Conservation (phyloP, 441 rosid genomes). For the Mallotus repandus region DNA sequence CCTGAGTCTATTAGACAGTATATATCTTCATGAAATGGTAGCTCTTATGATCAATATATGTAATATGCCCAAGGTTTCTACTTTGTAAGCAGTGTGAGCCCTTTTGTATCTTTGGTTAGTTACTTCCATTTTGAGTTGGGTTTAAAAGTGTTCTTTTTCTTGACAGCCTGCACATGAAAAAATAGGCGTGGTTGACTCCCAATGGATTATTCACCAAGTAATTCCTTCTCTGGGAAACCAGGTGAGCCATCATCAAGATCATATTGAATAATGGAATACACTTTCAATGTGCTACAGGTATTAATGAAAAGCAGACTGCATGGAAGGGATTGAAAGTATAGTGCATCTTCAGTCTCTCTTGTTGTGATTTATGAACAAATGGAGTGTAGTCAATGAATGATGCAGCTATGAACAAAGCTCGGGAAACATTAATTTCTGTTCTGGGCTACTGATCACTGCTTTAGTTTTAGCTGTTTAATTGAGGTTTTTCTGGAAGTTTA, state of each 20-base stretch:
- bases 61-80: background rate
- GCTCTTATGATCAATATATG: background rate
- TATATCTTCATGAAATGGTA: background rate
- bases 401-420: too few species aligned
- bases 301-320: background rate
- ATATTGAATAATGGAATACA: background rate
- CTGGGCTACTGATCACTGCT: background rate
- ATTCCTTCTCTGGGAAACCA: constrained; percentile 85
- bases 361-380: background rate
- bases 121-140: background rate
- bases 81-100: background rate
- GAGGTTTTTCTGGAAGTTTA: background rate
- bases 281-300: background rate
- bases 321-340: background rate
- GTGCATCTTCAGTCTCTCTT: background rate
- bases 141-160: constrained; percentile 13
- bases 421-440: background rate
- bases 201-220: constrained; percentile 86
- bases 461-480: background rate
- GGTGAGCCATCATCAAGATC: constrained; percentile 40
- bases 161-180: constrained; percentile 80
- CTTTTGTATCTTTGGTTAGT: background rate
- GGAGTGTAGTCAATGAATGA: background rate
- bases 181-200: constrained; percentile 90
- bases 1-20: background rate